Evolutionary conservation across 1,139 yeast species (phyloP).

Genomic region (Candida frijolesensis): DNA sequence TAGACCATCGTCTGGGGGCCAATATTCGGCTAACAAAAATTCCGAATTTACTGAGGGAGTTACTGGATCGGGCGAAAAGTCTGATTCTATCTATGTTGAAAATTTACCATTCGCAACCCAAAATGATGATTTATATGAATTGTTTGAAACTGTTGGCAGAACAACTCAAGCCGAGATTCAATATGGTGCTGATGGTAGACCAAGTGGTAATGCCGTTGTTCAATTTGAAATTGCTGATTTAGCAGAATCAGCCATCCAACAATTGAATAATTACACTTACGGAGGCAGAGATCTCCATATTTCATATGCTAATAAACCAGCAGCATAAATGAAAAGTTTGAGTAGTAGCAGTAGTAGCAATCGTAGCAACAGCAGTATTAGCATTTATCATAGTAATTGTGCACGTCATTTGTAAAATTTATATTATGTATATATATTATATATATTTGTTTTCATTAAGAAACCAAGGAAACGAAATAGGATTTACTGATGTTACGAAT

Average conservation of each 20-base stretch:
- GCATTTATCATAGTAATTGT: too few relatives aligned
- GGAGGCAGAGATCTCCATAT: conserved; percentile 77
- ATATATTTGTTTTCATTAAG: too few relatives aligned
- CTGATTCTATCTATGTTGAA: conserved; percentile 65
- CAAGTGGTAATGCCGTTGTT: conserved; percentile 85
- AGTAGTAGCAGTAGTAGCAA: too few relatives aligned
- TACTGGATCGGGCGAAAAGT: conserved; percentile 62
- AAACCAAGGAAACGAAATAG: too few relatives aligned
- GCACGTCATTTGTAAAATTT: too few relatives aligned
- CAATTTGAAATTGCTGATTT: conserved; percentile 67
- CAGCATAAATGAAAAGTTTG: not conserved
- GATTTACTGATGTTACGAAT: too few relatives aligned
- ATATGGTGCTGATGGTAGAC: conserved; percentile 60
- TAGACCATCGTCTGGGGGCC: not conserved
- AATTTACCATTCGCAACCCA: conserved; percentile 91
- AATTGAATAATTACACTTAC: conserved; percentile 76
- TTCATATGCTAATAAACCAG: conserved; percentile 53
- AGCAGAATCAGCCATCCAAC: conserved; percentile 75
- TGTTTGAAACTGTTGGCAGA: conserved; percentile 83
- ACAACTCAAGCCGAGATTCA: conserved; percentile 81
- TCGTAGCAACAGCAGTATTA: too few relatives aligned
- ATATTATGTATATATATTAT: too few relatives aligned
- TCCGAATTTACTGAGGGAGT: conserved; percentile 67
- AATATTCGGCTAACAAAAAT: conserved; percentile 26
- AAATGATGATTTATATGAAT: conserved; percentile 78